phyloP scores from a whole-genome alignment of 805 yeast species.

The Kluyveromyces aestuarii region DNA sequence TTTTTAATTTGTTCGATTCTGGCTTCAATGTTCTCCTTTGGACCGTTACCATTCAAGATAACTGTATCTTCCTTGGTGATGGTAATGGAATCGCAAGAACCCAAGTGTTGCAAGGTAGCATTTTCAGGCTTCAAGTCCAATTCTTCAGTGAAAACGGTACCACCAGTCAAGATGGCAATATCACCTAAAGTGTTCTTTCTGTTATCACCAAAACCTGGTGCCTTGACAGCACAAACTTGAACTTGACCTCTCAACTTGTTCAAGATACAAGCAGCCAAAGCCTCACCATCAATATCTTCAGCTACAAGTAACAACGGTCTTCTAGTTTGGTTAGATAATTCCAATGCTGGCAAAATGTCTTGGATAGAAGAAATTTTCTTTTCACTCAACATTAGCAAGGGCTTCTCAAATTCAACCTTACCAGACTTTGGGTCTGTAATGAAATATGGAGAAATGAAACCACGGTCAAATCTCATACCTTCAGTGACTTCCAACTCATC shows the following conservation, averaged over 20 bases:
- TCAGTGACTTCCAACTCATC: conserved; percentile 95
- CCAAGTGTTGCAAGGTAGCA: conserved; percentile 82
- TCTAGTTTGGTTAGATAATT: conserved; percentile 84
- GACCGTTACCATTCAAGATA: conserved; percentile 85
- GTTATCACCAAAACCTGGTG: conserved; percentile 99
- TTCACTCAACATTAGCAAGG: conserved; percentile 79
- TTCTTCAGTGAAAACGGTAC: conserved; percentile 81
- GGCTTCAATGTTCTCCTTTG: conserved; percentile 66
- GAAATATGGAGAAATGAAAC: conserved; percentile 93
- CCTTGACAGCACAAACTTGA: conserved; percentile 93
- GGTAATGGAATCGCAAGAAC: conserved; percentile 85
- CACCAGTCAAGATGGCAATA: conserved; percentile 90
- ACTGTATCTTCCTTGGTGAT: conserved; percentile 95
- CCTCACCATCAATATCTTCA: conserved; percentile 97
- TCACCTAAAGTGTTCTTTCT: conserved; percentile 94
- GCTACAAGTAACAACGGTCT: conserved; percentile 90
- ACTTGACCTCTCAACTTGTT: conserved; percentile 98
- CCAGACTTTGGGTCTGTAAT: conserved; percentile 88
- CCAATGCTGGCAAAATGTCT: conserved; percentile 87
- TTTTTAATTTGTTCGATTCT: conserved; percentile 93
- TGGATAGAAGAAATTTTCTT: conserved; percentile 86
- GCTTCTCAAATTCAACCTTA: conserved; percentile 93
- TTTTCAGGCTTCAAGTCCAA: conserved; percentile 92
- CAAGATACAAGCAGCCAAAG: conserved; percentile 93
- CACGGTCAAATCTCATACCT: conserved; percentile 98